Evolutionary conservation across 805 yeast species (phyloP).

Genomic region (Kluyveromyces nonfermentans): DNA sequence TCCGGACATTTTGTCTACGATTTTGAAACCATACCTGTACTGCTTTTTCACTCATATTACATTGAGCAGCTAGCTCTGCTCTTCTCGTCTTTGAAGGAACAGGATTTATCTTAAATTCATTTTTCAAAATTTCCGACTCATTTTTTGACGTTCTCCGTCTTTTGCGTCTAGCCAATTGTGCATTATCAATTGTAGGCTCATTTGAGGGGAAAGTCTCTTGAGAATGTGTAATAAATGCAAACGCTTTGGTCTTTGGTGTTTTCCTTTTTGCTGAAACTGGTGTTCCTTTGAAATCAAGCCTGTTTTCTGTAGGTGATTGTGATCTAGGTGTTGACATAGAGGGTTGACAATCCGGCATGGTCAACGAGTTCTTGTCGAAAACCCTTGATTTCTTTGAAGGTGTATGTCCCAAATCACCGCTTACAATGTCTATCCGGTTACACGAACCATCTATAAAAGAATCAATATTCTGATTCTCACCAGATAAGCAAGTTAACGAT

Average conservation of each 20-base stretch:
- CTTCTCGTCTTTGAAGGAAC: conserved; percentile 78
- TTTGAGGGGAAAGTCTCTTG: conserved; percentile 78
- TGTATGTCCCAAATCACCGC: not conserved
- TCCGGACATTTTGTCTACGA: conserved; percentile 73
- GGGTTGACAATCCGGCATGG: not conserved
- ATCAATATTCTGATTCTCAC: conserved; percentile 9
- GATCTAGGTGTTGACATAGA: not conserved
- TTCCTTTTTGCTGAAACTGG: not conserved
- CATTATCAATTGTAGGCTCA: conserved; percentile 80
- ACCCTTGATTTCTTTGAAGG: conserved; percentile 1
- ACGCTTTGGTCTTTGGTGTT: conserved; percentile 31
- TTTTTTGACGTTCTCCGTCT: conserved; percentile 90
- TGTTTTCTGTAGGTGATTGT: not conserved
- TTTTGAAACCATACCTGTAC: conserved; percentile 99
- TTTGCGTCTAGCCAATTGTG: conserved; percentile 87
- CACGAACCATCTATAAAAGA: not conserved
- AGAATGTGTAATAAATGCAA: conserved; percentile 90
- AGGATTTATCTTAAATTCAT: conserved; percentile 64
- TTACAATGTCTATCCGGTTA: not conserved
- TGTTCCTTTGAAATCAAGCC: not conserved
- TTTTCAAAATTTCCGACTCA: conserved; percentile 72
- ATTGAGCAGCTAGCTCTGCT: conserved; percentile 65
- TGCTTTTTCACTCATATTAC: conserved; percentile 94
- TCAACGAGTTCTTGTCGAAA: not conserved
- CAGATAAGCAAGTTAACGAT: conserved; percentile 19